phyloP scores from a whole-genome alignment of 108 stramenopile species.

The Cylindrotheca closterium region DNA sequence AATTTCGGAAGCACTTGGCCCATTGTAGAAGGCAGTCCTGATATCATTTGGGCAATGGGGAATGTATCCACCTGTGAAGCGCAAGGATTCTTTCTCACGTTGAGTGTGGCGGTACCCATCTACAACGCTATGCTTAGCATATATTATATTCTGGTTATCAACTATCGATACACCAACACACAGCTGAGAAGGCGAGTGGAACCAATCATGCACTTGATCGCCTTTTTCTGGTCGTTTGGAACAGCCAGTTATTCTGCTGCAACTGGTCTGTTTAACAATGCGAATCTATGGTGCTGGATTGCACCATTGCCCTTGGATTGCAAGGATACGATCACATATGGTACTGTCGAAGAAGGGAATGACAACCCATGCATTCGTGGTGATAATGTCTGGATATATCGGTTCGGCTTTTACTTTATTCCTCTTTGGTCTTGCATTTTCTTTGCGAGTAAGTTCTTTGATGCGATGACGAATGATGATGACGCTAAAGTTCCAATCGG shows the following conservation, averaged over 20 bases:
- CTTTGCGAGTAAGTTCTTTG: slow-evolving; percentile 9
- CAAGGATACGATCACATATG: neutral
- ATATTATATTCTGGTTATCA: slow-evolving; percentile 52
- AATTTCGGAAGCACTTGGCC: slow-evolving; percentile 46
- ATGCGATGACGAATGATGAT: too few species aligned
- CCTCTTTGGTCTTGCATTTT: slow-evolving; percentile 5
- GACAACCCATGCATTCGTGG: slow-evolving; percentile 25
- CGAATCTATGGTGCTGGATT: slow-evolving; percentile 57
- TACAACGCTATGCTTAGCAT: slow-evolving; percentile 46
- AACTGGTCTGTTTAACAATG: slow-evolving; percentile 40
- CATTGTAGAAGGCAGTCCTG: slow-evolving; percentile 31
- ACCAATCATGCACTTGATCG: slow-evolving; percentile 30
- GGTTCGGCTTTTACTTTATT: slow-evolving; percentile 3
- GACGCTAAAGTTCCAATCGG: too few species aligned
- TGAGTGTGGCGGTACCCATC: slow-evolving; percentile 32
- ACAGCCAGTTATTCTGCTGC: slow-evolving; percentile 21
- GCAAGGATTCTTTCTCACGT: slow-evolving; percentile 59
- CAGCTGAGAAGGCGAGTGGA: slow-evolving; percentile 28
- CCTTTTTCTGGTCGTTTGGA: slow-evolving; percentile 8
- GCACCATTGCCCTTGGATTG: slow-evolving; percentile 41
- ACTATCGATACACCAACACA: slow-evolving; percentile 34
- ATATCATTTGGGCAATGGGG: slow-evolving; percentile 38
- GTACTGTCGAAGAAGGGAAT: slow-evolving; percentile 11
- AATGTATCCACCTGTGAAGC: slow-evolving; percentile 42
- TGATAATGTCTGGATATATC: slow-evolving; percentile 36